Evolutionary conservation across 2,329 filamentous ascomycete species (phyloP).

Genomic region (Sporothrix humicola): DNA sequence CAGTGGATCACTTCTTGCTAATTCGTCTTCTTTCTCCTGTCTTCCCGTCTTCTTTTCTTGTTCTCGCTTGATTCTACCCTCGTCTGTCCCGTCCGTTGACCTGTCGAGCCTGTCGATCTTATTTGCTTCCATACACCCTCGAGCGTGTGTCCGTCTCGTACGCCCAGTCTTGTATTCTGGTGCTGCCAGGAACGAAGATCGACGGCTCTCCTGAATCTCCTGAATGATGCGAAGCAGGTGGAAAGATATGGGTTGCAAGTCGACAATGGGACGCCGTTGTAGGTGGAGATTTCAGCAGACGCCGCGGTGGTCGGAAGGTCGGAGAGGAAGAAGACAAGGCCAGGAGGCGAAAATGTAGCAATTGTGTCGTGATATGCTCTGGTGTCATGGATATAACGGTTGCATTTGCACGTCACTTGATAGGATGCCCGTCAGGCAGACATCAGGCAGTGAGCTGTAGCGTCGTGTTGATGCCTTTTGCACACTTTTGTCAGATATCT

Average conservation of each 20-base stretch:
- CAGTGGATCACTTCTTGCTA: neutral
- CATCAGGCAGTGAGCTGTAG: neutral
- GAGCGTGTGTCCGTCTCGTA: neutral
- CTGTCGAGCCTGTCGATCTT: constrained; percentile 13
- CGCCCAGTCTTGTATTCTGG: neutral
- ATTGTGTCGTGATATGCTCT: neutral
- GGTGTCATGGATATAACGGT: no score
- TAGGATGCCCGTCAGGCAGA: neutral
- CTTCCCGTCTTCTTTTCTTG: constrained; percentile 26
- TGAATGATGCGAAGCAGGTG: neutral
- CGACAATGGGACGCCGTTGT: neutral
- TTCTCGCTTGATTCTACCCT: constrained; percentile 20
- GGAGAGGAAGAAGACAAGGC: neutral
- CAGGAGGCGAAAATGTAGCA: neutral
- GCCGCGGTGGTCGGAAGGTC: constrained; percentile 7
- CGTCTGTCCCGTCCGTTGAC: constrained; percentile 2
- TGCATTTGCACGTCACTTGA: neutral
- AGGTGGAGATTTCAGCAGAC: neutral
- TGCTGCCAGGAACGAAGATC: constrained; percentile 8
- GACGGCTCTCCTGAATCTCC: neutral
- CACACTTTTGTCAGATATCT: neutral
- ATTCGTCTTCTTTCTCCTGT: neutral
- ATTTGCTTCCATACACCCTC: neutral
- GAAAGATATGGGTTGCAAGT: neutral
- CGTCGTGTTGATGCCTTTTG: neutral